These are phyloP conservation scores for Cyclocybe cylindracea DNA, from an alignment of 768 basidiomycete species.

Conservation along the genomic window DNA sequence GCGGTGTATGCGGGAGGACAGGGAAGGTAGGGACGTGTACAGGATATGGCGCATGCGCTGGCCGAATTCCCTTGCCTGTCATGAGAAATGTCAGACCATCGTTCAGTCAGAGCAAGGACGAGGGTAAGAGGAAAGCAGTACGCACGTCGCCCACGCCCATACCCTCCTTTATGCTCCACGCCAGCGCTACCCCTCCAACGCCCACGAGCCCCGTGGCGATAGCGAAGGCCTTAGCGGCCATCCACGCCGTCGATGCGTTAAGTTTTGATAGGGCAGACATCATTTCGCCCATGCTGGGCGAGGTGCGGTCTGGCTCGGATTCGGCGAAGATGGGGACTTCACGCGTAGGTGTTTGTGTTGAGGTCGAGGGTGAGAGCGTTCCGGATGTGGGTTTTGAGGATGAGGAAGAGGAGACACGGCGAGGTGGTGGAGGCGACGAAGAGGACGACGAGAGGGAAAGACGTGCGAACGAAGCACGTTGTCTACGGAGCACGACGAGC, in stretches of 20 bases:
- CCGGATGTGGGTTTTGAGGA: too few relatives aligned
- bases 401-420: too few relatives aligned
- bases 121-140: slow-evolving; percentile 11
- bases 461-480: slow-evolving; percentile 21
- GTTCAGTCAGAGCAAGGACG: neutral
- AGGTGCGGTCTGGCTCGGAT: slow-evolving; percentile 23
- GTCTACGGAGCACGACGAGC: slow-evolving; percentile 33
- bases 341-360: slow-evolving; percentile 3
- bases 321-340: neutral
- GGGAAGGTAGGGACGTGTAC: slow-evolving; percentile 44
- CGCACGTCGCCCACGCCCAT: slow-evolving; percentile 61
- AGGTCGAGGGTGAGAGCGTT: too few relatives aligned
- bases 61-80: slow-evolving; percentile 61
- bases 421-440: too few relatives aligned
- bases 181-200: slow-evolving; percentile 41
- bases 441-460: neutral
- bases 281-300: slow-evolving; percentile 30
- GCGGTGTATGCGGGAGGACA: slow-evolving; percentile 56
- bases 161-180: slow-evolving; percentile 50
- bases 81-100: neutral
- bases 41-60: slow-evolving; percentile 53
- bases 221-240: slow-evolving; percentile 63
- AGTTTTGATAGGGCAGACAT: slow-evolving; percentile 37
- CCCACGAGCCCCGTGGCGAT: slow-evolving; percentile 65
- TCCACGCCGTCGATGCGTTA: slow-evolving; percentile 50